A percentile compares a stretch with the other conserved stretches of the same genome.
phyloP scores from a whole-genome alignment of 2,329 filamentous ascomycete species.

The Fusarium nelsonii region DNA sequence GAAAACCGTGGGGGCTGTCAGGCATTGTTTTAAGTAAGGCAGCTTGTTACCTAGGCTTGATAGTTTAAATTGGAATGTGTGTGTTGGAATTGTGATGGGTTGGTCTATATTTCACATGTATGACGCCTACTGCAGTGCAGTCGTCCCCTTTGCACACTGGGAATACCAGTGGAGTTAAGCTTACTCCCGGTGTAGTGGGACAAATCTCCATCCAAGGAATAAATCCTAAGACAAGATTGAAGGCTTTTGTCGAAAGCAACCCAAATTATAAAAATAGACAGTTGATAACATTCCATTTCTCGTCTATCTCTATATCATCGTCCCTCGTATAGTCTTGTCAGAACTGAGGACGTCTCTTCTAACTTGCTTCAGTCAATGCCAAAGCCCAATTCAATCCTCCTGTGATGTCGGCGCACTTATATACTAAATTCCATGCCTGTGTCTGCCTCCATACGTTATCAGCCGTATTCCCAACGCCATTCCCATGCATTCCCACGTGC shows the following conservation, averaged over 20 bases:
- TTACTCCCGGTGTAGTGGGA: neutral
- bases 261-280: neutral
- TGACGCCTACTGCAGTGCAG: constrained; percentile 27
- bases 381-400: constrained; percentile 17
- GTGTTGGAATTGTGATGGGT: constrained; percentile 14
- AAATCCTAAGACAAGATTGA: neutral
- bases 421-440: constrained; percentile 28
- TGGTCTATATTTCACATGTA: constrained; percentile 23
- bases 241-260: neutral
- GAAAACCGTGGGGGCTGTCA: constrained; percentile 16
- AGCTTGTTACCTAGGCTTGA: neutral
- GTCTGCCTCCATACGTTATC: constrained; percentile 38
- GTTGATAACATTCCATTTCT: constrained; percentile 37
- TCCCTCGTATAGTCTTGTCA: constrained; percentile 32
- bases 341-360: constrained; percentile 21
- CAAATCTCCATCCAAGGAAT: neutral
- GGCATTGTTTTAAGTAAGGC: constrained; percentile 30
- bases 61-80: constrained; percentile 26
- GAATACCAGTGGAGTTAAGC: neutral
- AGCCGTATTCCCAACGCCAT: constrained; percentile 46
- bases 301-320: constrained; percentile 46
- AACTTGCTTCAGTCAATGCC: constrained; percentile 21
- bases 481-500: constrained; percentile 45
- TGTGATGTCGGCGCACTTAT: constrained; percentile 20
- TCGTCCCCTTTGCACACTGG: neutral